A percentile compares a stretch with the other conserved stretches of the same genome.
These are phyloP conservation scores for Fraxinus platypoda DNA, from an alignment of 305 asterid species.

Conservation along the genomic window DNA sequence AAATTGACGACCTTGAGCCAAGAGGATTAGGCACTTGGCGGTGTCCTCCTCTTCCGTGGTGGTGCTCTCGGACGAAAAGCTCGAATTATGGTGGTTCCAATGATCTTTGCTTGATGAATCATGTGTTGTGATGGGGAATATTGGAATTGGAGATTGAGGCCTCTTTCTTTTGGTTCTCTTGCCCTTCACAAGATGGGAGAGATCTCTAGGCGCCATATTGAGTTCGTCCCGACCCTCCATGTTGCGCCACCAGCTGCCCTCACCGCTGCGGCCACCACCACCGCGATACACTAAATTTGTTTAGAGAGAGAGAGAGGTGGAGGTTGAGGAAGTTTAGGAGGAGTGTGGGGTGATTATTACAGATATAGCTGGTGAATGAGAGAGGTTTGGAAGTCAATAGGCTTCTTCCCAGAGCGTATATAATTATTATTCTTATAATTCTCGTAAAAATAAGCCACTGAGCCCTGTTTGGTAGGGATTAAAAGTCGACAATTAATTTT, in stretches of 20 bases:
- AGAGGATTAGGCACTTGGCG: slow-evolving; percentile 66
- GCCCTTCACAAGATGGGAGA: slow-evolving; percentile 65
- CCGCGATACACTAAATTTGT: slow-evolving; percentile 25
- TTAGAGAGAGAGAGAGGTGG: not conserved
- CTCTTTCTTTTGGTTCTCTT: slow-evolving; percentile 71
- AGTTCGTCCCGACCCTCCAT: slow-evolving; percentile 48
- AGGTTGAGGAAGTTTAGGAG: slow-evolving; percentile 25
- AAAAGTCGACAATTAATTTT: too few species aligned
- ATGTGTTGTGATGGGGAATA: slow-evolving; percentile 40
- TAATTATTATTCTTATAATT: not conserved
- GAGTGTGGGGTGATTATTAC: slow-evolving; percentile 39
- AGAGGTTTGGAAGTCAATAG: not conserved
- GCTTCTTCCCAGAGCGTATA: not conserved
- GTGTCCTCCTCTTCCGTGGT: slow-evolving; percentile 76
- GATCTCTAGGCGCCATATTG: slow-evolving; percentile 39
- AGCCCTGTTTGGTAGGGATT: too few species aligned
- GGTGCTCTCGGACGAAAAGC: slow-evolving; percentile 33
- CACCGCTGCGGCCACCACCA: slow-evolving; percentile 36
- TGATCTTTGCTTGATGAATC: slow-evolving; percentile 23
- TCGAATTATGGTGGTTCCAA: not conserved
- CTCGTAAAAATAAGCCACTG: not conserved
- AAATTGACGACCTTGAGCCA: slow-evolving; percentile 52
- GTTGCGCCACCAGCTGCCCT: slow-evolving; percentile 14
- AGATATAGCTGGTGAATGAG: slow-evolving; percentile 27
- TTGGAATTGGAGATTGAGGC: slow-evolving; percentile 56